Conservation (phyloP, 2,329 filamentous ascomycete genomes). For the Blastomyces emzantsi region DNA sequence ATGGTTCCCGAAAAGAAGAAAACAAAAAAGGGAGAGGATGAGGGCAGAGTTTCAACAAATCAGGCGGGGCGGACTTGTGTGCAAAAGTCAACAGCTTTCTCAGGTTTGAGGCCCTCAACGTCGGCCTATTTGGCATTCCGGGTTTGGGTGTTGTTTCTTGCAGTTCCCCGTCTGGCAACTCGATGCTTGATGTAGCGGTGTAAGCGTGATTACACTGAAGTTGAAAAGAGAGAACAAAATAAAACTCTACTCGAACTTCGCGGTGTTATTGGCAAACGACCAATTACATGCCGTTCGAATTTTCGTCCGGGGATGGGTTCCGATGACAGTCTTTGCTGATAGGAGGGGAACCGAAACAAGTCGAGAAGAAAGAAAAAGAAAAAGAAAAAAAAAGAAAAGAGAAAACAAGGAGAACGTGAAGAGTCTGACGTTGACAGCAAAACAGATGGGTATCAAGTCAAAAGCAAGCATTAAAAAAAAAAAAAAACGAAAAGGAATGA, state of each 20-base stretch:
- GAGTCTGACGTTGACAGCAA: not conserved
- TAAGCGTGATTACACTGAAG: not conserved
- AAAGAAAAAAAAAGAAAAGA: not conserved
- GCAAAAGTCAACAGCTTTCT: not conserved
- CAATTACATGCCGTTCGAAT: not conserved
- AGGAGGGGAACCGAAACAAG: not conserved
- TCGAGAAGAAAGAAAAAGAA: not conserved
- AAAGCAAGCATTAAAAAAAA: constrained; percentile 5
- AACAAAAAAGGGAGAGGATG: not conserved
- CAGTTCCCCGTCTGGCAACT: not conserved
- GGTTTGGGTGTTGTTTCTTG: not conserved
- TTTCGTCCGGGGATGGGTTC: not conserved
- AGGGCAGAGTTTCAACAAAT: not conserved
- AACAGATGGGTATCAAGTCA: not conserved
- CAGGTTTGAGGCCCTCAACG: not conserved
- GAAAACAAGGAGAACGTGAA: not conserved
- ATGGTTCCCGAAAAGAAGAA: not conserved
- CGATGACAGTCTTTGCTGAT: not conserved
- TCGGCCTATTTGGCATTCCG: not conserved
- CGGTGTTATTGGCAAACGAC: not conserved
- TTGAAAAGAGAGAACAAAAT: not conserved
- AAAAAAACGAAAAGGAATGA: not conserved
- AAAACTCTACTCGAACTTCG: not conserved
- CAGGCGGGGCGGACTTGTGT: not conserved
- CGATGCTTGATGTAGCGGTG: constrained; percentile 2